Base-by-base conservation (phyloP, 176 grass and related monocot genomes). In the Raddia guianensis region DNA sequence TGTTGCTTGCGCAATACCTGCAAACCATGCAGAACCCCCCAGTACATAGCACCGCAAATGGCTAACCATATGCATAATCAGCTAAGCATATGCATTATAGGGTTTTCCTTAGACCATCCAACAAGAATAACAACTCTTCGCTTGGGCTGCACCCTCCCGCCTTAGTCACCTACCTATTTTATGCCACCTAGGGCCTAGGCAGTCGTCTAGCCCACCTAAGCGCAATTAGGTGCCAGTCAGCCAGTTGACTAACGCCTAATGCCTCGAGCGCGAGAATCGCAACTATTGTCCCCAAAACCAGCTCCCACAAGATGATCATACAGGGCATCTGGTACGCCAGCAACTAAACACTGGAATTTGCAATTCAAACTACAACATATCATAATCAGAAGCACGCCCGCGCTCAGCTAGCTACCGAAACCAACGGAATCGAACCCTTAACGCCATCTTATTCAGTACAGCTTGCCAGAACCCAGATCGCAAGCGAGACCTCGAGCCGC, bases 341-440 rank as follows among this genome's bases (percentile, higher is more conserved):
- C 16, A 82, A 60, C 5, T 16, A 71, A 77, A 72, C 66, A 37
- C 21, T 77, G 71, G 19, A 76, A 68, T 57, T 21, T 21, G 20
- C 45, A 43, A 77, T 72, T 18, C 40, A 65, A 63, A 35, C 11
- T 71, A 27, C 20, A 40, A 32, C 0, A 16, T 7, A 47, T 49
- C 58, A 12, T 73, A 82, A 83, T 33, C 70, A 5, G 20, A 74
- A 70, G 45, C 57, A 44, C 12, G 37, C 57, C 33, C 12, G 37
- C 18, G 12, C 45, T 63, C 7, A 47, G 84, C 53, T 5, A 61
- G 81, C 14, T 7, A 16, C 54, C 48, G 1, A 55, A 76, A 56
- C 9, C 9, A 73, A 19, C 18, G 67, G 7, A 56, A 69, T 63
- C 69, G 45, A 73, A 58, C 2, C 40, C 49, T 42, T 16, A 37